These are phyloP conservation scores for Pythium aquatile DNA, from an alignment of 352 stramenopile species.

Conservation along the genomic window DNA sequence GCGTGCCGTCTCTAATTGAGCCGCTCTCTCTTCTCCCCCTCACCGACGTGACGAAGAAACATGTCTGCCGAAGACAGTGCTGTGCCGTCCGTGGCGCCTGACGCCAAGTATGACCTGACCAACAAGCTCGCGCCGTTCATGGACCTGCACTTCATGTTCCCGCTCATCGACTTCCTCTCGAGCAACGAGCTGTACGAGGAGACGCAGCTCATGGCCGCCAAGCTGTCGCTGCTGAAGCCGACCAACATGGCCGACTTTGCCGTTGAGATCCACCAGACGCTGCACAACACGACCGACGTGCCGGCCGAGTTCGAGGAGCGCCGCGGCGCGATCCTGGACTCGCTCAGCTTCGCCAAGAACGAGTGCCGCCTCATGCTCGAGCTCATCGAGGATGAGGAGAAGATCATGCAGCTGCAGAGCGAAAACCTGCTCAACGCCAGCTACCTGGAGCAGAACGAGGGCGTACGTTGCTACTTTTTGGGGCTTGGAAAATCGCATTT, in stretches of 20 bases:
- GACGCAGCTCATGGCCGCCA: conserved; percentile 85
- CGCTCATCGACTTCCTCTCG: conserved; percentile 93
- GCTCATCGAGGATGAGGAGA: conserved; percentile 83
- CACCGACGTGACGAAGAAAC: neutral
- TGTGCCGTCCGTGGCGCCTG: conserved; percentile 41
- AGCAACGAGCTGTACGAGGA: conserved; percentile 93
- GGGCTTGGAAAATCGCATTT: no score
- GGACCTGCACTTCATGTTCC: conserved; percentile 98
- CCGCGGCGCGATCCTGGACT: conserved; percentile 70
- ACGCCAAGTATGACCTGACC: conserved; percentile 93
- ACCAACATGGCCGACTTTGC: conserved; percentile 98
- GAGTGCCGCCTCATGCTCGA: conserved; percentile 75
- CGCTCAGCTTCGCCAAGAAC: conserved; percentile 71
- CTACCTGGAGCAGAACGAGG: conserved; percentile 80
- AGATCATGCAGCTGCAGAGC: conserved; percentile 84
- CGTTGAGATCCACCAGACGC: conserved; percentile 93
- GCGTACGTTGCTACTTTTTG: conserved; percentile 37
- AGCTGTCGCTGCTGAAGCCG: conserved; percentile 91
- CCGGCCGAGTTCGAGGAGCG: conserved; percentile 83
- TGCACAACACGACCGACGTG: conserved; percentile 81
- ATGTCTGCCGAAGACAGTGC: conserved; percentile 47
- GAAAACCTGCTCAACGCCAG: conserved; percentile 78
- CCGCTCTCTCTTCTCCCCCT: conserved; percentile 2
- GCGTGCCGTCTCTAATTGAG: neutral
- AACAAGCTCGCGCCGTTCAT: conserved; percentile 93